Base-by-base conservation (phyloP, 495 filamentous ascomycete species). In the Cetradonia linearis region DNA sequence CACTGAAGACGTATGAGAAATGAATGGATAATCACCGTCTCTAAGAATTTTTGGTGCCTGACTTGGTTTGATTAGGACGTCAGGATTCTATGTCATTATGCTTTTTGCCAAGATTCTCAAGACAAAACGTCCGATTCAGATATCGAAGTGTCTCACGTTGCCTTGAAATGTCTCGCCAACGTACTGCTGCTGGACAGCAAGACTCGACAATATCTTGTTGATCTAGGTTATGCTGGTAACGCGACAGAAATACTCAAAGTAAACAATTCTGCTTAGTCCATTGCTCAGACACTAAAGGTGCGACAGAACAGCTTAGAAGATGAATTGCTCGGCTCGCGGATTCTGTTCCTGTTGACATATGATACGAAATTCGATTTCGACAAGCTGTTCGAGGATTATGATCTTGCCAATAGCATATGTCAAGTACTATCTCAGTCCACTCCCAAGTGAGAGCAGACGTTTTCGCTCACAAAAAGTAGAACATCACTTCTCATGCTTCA, bases 331-430 rank as follows among this genome's bases (percentile, higher is more conserved):
- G 74, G 82, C 37, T 86, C 86, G 46, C 81, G 93, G 36, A 85
- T 98, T 25, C 72, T 97, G 10, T 90, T 97, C 62, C 75, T 96
- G 3, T 81, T 85, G 14, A 97, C 93, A 0, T 97, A 96, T 66
- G 80, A 83, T 33, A 91, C 90, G 6, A 81, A 78, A 5, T 67
- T 87, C 54, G 76, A 90, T 63, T 83, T 93, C 55, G 73, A 79
- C 31, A 71, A 75, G 0, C 78, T 96, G 3, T 81, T 95, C 58
- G 80, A 86, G 36, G 68, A 90, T 28, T 72, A 92, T 68, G 73
- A 79, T 7, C 73, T 97, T 5, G 87, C 83, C 3, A 83, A 87
- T 16, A 82, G 78, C 62, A 81, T 96, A 56, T 80, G 82, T 64
- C 67, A 77, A 63, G 82, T 85, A 68, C 3, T 14, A 36, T 49